Conservation (phyloP, 139 green algal genomes). For the Microglena sp. region DNA sequence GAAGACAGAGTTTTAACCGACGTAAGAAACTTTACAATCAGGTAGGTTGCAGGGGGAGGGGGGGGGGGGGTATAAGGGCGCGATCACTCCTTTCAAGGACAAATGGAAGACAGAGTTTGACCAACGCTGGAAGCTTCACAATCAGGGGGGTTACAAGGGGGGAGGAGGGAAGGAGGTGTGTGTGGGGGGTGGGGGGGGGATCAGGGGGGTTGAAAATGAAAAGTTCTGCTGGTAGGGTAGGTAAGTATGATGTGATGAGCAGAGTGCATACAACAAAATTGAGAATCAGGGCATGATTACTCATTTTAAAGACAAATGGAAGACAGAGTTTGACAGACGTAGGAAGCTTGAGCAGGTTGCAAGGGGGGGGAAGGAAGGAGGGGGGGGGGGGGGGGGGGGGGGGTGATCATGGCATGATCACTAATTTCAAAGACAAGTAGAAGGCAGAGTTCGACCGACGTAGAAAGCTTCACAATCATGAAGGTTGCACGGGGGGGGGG, state of each 20-base stretch:
- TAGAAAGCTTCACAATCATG: conserved; percentile 17
- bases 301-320: conserved; percentile 40
- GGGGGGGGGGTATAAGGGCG: too few relatives aligned
- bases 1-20: conserved; percentile 42
- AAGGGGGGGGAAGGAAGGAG: background rate
- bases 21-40: conserved; percentile 22
- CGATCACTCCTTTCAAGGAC: too few relatives aligned
- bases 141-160: background rate
- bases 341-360: conserved; percentile 44
- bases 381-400: conserved; percentile 11
- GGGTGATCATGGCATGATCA: conserved; percentile 24
- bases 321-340: conserved; percentile 40
- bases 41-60: too few relatives aligned
- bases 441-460: conserved; percentile 40
- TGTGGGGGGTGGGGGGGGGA: too few relatives aligned
- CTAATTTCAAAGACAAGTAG: conserved; percentile 37
- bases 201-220: too few relatives aligned
- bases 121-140: too few relatives aligned
- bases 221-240: too few relatives aligned
- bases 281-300: too few relatives aligned
- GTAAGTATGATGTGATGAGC: too few relatives aligned
- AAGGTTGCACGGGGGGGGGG: too few relatives aligned
- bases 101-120: background rate
- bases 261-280: too few relatives aligned
- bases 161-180: too few relatives aligned